Conservation (phyloP, 2,329 filamentous ascomycete species). For the Aspergillus uvarum region DNA sequence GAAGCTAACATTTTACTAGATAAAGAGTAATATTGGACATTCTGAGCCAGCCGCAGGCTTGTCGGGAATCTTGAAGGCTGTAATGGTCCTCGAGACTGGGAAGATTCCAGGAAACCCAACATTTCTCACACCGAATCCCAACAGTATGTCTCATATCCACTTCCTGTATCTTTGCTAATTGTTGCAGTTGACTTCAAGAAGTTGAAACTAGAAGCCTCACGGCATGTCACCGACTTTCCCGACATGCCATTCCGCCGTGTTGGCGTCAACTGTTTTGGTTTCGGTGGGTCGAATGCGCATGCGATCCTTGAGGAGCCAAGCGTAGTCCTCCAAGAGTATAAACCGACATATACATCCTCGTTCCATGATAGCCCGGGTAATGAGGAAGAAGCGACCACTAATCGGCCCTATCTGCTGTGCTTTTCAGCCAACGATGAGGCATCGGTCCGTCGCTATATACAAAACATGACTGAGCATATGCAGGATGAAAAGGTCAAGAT, state of each 20-base stretch:
- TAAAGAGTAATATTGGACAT: constrained; percentile 33
- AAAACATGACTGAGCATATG: constrained; percentile 1
- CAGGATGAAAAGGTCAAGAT: not conserved
- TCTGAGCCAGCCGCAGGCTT: constrained; percentile 28
- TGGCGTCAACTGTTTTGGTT: constrained; percentile 26
- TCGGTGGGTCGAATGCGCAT: constrained; percentile 21
- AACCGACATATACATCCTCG: not conserved
- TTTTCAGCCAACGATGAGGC: constrained; percentile 15
- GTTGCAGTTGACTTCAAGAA: constrained; percentile 20
- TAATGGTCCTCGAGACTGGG: constrained; percentile 27
- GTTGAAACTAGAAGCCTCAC: constrained; percentile 17
- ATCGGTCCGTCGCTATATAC: constrained; percentile 9
- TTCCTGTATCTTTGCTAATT: not conserved
- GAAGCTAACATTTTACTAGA: not conserved
- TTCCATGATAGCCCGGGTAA: not conserved
- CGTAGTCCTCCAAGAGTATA: not conserved
- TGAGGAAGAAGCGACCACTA: not conserved
- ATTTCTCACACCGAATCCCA: constrained; percentile 23
- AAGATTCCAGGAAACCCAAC: constrained; percentile 30
- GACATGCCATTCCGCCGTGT: constrained; percentile 7
- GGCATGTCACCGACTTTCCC: constrained; percentile 20
- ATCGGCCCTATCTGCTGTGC: constrained; percentile 5
- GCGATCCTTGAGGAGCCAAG: constrained; percentile 21
- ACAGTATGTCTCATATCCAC: not conserved
- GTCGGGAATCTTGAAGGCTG: constrained; percentile 27